Percentiles rank a stretch among this genome's conserved stretches.
These are phyloP conservation scores for Escovopsis sp. DNA, from an alignment of 2,329 filamentous ascomycete species.

Conservation along the genomic window DNA sequence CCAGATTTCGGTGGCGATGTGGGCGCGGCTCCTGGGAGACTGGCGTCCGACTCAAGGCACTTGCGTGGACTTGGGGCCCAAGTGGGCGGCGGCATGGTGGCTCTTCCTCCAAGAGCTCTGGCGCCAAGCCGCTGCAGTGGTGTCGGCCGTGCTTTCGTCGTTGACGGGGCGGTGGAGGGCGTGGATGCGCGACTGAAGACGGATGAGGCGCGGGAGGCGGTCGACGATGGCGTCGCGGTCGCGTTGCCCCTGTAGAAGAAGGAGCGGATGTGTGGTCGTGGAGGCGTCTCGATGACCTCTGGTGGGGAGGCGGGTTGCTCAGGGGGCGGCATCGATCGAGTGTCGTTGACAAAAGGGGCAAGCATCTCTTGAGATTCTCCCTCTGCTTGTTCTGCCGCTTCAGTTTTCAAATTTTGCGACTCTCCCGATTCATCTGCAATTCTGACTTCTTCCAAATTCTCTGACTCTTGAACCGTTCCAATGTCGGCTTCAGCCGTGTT, in stretches of 20 bases:
- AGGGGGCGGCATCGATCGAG: conserved; percentile 15
- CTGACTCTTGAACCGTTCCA: too few relatives aligned
- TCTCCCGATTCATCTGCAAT: too few relatives aligned
- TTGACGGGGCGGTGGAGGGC: conserved; percentile 27
- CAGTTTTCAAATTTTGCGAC: too few relatives aligned
- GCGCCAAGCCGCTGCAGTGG: conserved; percentile 38
- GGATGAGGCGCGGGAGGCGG: conserved; percentile 19
- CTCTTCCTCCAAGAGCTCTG: conserved; percentile 20
- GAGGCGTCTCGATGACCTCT: conserved; percentile 14
- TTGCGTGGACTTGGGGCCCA: conserved; percentile 14
- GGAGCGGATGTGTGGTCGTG: conserved; percentile 16
- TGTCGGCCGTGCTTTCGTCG: conserved; percentile 29
- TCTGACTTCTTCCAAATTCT: too few relatives aligned
- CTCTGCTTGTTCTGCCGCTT: conserved; percentile 11
- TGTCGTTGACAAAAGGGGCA: conserved; percentile 10
- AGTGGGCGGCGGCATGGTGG: conserved; percentile 14
- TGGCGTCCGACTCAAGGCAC: conserved; percentile 11
- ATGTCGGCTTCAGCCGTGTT: too few relatives aligned
- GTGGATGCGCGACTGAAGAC: conserved; percentile 21
- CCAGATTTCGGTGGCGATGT: conserved; percentile 40
- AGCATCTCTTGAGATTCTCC: conserved; percentile 9
- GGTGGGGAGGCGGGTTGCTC: conserved; percentile 8
- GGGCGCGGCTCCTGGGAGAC: conserved; percentile 30
- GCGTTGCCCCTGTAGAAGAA: conserved; percentile 19
- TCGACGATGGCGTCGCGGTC: conserved; percentile 20